Base-by-base conservation (phyloP, 768 basidiomycete genomes). In the Lyophyllum shimeji region DNA sequence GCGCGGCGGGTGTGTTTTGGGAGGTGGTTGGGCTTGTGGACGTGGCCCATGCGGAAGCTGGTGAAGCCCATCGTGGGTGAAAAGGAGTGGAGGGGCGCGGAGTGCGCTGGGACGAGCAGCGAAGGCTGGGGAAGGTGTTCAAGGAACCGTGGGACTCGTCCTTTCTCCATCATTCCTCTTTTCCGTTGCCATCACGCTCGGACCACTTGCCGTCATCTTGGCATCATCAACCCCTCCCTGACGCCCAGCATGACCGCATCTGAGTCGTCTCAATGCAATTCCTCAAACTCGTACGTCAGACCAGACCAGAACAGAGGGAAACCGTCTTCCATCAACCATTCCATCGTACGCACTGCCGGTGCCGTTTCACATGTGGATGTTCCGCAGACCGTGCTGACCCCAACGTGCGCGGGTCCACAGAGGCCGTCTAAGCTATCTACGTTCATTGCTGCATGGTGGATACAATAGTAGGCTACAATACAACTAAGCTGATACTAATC, bases 21-120 rank as follows among this genome's bases (percentile, higher is more conserved):
- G 47, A n/a, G 24, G 21, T 12, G 24, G 21, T 12, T 43, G 39
- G 27, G 44, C 15, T 29, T 51, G 23, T 47, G 31, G 21, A 17
- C 5, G 25, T 53, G 55, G 48, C 31, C 23, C 15, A 48, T 27
- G 27, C 47, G 55, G 44, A 57, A 49, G n/a, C 27, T 44, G 7
- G 60, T 34, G 39, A 59, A 54, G 39, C 55, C 55, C 58, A 59
- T 62, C 24, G n/a, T 50, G 13, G n/a, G n/a, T n/a, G n/a, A n/a
- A 42, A 60, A 61, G 45, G 46, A 43, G 46, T 9, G 46, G 31
- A 40, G 24, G 48, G 29, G 20, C 1, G 58, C 15, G 50, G 7
- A 23, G 34, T 23, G 50, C 39, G 37, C 31, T 43, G 37, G 7
- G 52, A 8, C 3, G 34, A 5, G 34, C 13, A 20, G 50, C 8